phyloP scores from a whole-genome alignment of 441 rosid genomes.

The Pelargonium cotyledonis region DNA sequence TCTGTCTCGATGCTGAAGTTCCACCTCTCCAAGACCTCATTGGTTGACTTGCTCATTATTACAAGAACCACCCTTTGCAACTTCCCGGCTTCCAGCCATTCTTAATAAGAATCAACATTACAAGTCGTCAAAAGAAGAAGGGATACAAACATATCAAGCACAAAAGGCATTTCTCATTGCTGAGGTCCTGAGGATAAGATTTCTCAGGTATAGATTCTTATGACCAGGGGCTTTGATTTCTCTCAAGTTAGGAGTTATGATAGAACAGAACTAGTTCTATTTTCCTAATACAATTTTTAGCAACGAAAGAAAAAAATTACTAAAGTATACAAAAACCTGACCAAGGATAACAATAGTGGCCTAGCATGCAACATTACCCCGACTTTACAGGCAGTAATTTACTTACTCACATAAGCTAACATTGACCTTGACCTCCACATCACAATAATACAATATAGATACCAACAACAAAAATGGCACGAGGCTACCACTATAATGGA shows the following conservation, averaged over 20 bases:
- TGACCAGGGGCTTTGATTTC: neutral
- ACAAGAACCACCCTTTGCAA: constrained; percentile 80
- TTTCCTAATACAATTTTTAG: neutral
- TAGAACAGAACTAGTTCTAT: neutral
- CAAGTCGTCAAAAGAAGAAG: neutral
- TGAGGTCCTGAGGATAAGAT: neutral
- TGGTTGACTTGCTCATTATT: constrained; percentile 72
- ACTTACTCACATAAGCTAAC: too few relatives aligned
- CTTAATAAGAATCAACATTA: constrained; percentile 26
- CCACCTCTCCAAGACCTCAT: constrained; percentile 89
- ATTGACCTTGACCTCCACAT: too few relatives aligned
- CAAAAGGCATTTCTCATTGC: neutral
- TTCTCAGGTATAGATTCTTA: neutral
- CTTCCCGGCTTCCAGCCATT: constrained; percentile 88
- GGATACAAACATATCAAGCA: neutral
- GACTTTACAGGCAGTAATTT: too few relatives aligned
- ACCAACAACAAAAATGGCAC: too few relatives aligned
- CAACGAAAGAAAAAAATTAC: too few relatives aligned
- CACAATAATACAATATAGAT: too few relatives aligned
- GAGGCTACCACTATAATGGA: too few relatives aligned
- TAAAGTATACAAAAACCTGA: too few relatives aligned
- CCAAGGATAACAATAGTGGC: too few relatives aligned
- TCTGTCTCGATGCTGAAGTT: constrained; percentile 50
- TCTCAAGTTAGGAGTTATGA: neutral
- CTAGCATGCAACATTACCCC: too few relatives aligned